Evolutionary conservation across 208 protist genomes (phyloP), one percentile per base, ranked within the genome.

Genomic region (Crithidia thermophila): DNA sequence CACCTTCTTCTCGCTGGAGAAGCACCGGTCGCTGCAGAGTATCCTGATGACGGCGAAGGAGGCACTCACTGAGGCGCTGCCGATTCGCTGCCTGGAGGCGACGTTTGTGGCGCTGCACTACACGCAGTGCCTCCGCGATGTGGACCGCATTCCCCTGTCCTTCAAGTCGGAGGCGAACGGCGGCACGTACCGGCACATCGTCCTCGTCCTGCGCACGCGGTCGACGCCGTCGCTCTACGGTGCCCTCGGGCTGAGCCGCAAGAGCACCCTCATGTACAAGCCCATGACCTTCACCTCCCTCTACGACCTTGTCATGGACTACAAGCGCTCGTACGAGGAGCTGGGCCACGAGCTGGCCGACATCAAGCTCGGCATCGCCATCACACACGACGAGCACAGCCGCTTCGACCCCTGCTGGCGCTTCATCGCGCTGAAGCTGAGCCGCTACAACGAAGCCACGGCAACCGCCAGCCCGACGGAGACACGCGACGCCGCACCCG

Each of bases 21-120:
- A 97, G 75, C 83, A 90, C 55, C 85, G 94, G 20, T 81, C 94
- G 0, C 67, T 98, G 67, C 75, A 88, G 58, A 92, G 85, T 49
- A 92, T 98, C 55, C 49, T 97, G 4, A 20, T 83, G 23, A 96
- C 91, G 11, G 88, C 78, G 25, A 90, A 80, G 59, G 90, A 97
- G 68, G 85, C 91, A 27, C 77, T 96, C 10, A 11, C 62, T 16
- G 90, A 97, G 70, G 81, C 89, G 21, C 78, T 98, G 46, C 94
- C 94, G 27, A 98, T 98, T 45, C 84, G 92, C 49, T 98, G 94
- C 64, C 78, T 98, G 8, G 91, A 98, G 76, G 94, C 92, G 11
- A 94, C 89, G 3, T 98, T 96, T 80, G 79, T 96, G 10, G 84
- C 71, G 9, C 53, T 96, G 21, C 83, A 92, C 74, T 79, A 92